Evolutionary conservation across 129 eudicot genomes (phyloP), one percentile per base, ranked within the genome.

Genomic region (Logfia minima): DNA sequence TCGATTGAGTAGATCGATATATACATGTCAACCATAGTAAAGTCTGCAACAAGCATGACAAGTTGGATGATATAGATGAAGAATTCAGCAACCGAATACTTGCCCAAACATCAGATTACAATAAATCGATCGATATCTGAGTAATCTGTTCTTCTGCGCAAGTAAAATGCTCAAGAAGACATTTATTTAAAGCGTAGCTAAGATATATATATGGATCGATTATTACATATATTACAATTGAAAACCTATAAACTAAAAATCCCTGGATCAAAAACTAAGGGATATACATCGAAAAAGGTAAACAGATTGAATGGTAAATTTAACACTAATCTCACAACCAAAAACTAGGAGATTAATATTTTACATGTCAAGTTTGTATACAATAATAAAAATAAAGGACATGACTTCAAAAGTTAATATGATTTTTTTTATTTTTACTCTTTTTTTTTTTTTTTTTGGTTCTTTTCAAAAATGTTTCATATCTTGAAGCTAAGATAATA

Each of bases 261-360:
- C 55, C 14, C 59, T 22, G 8, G n/a, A 6, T 39, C 4, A 62
- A 17, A 63, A 37, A 34, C 51, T 52, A 73, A 34, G 7, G 60
- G 4, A 4, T 22, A 14, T 48, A 18, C 8, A 62, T 2, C 24
- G 14, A 39, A 61, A 41, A 39, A 73, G 21, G 58, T 62, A 8
- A 22, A 45, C 18, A n/a, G 17, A 23, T 18, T 16, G 14, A 17
- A 31, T 66, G 16, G 58, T 55, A 35, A 48, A 64, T 65, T 76
- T 17, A 35, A 55, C 74, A 53, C 52, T 53, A 66, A 77, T 55
- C 74, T 77, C 59, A 23, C 81, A 16, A 24, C 61, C 19, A 77
- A 77, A 76, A 77, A 53, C 56, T 53, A 76, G 39, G 66, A 67
- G 74, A 52, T 67, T 4, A 32, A 14, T 11, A 39, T 22, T 67